These are phyloP conservation scores for Pestalotiopsis sp. DNA, from an alignment of 2,329 filamentous ascomycete genomes.

Conservation along the genomic window DNA sequence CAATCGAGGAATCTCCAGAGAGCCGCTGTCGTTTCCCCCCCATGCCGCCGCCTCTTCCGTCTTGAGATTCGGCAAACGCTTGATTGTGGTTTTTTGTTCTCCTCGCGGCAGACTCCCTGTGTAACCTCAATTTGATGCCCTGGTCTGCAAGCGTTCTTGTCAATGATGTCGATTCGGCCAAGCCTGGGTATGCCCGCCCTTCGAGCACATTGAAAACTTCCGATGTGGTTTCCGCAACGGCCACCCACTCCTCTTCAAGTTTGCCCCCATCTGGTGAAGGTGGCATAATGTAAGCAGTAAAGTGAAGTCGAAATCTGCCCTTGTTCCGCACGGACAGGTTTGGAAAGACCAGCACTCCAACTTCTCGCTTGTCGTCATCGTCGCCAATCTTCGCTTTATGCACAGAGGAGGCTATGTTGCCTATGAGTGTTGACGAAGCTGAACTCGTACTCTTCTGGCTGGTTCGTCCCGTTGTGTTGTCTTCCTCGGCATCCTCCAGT, in stretches of 20 bases:
- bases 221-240: neutral
- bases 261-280: neutral
- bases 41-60: neutral
- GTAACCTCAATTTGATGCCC: neutral
- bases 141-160: neutral
- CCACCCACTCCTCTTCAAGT: neutral
- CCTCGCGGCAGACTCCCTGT: neutral
- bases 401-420: neutral
- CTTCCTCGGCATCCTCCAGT: neutral
- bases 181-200: neutral
- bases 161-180: neutral
- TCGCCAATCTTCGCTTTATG: neutral
- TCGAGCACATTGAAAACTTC: neutral
- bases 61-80: neutral
- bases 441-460: neutral
- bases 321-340: neutral
- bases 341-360: neutral
- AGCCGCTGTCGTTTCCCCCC: neutral
- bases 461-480: neutral
- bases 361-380: neutral
- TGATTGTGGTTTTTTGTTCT: neutral
- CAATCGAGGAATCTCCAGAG: neutral
- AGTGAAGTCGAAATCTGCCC: neutral
- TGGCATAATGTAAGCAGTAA: neutral
- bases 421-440: neutral